phyloP scores from a whole-genome alignment of 2,329 filamentous ascomycete genomes.

The Pestalotiopsis sp. region DNA sequence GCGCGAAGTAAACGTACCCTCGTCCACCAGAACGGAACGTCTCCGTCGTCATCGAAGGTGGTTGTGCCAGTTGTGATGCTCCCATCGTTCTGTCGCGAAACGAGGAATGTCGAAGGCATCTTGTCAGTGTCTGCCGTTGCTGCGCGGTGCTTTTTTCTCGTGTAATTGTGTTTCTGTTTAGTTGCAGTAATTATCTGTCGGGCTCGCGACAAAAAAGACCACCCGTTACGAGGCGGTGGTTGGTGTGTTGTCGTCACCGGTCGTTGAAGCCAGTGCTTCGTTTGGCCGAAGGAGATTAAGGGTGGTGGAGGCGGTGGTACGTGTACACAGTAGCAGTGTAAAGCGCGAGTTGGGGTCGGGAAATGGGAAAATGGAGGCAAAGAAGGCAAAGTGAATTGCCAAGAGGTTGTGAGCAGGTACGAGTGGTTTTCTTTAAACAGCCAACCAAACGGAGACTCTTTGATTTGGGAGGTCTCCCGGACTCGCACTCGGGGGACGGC shows the following conservation, averaged over 20 bases:
- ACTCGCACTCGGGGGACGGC: background rate
- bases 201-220: background rate
- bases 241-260: background rate
- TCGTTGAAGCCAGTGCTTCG: background rate
- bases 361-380: background rate
- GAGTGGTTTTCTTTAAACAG: background rate
- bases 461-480: background rate
- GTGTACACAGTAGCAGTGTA: slow-evolving; percentile 1
- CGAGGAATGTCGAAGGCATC: slow-evolving; percentile 11
- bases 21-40: slow-evolving; percentile 13
- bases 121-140: background rate
- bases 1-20: background rate
- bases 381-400: background rate
- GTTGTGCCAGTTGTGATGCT: background rate
- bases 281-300: background rate
- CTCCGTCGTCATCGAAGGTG: background rate
- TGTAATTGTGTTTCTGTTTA: background rate
- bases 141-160: background rate
- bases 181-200: background rate
- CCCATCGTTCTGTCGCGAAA: slow-evolving; percentile 7
- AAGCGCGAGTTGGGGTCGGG: background rate
- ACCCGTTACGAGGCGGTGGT: background rate
- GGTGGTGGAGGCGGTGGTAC: background rate
- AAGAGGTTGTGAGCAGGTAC: background rate
- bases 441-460: background rate